phyloP scores from a whole-genome alignment of 2,329 filamentous ascomycete genomes.

The Neonectria magnoliae region DNA sequence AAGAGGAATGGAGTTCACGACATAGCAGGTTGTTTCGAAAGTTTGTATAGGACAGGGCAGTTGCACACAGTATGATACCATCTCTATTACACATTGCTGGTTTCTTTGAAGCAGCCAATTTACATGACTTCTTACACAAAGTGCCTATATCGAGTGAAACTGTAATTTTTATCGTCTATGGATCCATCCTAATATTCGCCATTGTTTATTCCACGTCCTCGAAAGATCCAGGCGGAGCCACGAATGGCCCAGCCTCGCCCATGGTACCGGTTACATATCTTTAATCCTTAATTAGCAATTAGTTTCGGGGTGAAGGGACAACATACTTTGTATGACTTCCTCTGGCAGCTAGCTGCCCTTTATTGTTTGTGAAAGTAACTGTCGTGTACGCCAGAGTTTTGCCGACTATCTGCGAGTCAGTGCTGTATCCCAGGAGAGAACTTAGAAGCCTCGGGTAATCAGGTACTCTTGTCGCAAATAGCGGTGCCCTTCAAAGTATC shows the following conservation, averaged over 20 bases:
- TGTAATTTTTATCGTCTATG: neutral
- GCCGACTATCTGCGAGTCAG: constrained; percentile 60
- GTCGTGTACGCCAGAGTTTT: constrained; percentile 71
- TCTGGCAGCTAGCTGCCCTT: constrained; percentile 68
- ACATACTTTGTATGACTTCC: constrained; percentile 74
- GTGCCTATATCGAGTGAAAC: neutral
- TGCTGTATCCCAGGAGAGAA: neutral
- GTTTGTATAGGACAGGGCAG: neutral
- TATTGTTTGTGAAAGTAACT: constrained; percentile 66
- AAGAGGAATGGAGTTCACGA: neutral
- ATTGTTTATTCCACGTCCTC: constrained; percentile 48
- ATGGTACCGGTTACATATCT: constrained; percentile 57
- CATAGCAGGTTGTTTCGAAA: constrained; percentile 2
- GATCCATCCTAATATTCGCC: neutral
- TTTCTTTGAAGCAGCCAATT: constrained; percentile 7
- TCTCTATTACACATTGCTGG: constrained; percentile 26
- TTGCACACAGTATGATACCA: constrained; percentile 34
- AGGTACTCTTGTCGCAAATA: constrained; percentile 69
- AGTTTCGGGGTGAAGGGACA: neutral
- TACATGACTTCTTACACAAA: constrained; percentile 2
- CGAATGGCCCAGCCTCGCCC: constrained; percentile 49
- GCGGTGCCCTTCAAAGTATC: constrained; percentile 66
- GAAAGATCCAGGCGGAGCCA: constrained; percentile 48
- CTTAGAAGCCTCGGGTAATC: neutral
- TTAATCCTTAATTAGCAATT: constrained; percentile 9